Conservation (phyloP, 441 rosid genomes). For the Pelargonium myrrhifolium region DNA sequence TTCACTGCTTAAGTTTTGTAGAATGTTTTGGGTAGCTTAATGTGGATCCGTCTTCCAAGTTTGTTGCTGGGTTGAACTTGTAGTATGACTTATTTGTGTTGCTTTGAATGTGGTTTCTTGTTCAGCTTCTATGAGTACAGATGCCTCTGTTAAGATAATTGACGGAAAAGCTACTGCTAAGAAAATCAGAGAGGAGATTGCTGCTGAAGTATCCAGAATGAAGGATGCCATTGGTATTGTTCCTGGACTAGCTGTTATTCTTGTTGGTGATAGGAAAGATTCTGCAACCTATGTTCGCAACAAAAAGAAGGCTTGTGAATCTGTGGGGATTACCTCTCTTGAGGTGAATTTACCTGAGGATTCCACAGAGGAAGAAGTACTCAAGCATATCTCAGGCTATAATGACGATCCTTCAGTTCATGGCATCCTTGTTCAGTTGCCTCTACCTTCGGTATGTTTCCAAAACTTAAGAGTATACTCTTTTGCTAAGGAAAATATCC, state of each 20-base stretch:
- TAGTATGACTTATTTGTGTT: not conserved
- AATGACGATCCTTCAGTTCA: slow-evolving; percentile 66
- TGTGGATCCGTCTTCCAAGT: not conserved
- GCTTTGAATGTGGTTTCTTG: not conserved
- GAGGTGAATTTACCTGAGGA: slow-evolving; percentile 53
- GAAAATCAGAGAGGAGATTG: slow-evolving; percentile 58
- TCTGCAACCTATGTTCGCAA: slow-evolving; percentile 77
- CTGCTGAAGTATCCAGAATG: slow-evolving; percentile 60
- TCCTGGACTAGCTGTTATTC: slow-evolving; percentile 80
- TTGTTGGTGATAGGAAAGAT: slow-evolving; percentile 77
- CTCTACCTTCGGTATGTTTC: slow-evolving; percentile 61
- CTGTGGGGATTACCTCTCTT: slow-evolving; percentile 63
- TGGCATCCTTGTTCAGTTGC: slow-evolving; percentile 89
- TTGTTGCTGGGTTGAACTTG: not conserved
- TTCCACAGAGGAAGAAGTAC: slow-evolving; percentile 54
- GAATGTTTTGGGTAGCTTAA: not conserved
- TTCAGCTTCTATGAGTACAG: slow-evolving; percentile 32
- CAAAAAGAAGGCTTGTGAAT: slow-evolving; percentile 89
- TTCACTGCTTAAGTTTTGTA: no score
- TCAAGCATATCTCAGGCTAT: slow-evolving; percentile 46
- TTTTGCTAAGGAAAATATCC: no score
- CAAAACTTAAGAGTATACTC: slow-evolving; percentile 4
- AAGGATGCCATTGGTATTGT: slow-evolving; percentile 57
- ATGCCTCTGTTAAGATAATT: slow-evolving; percentile 46
- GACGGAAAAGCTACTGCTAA: slow-evolving; percentile 74